Base-by-base conservation (phyloP, 78 protist species). In the Cavenderia fasciculata region DNA sequence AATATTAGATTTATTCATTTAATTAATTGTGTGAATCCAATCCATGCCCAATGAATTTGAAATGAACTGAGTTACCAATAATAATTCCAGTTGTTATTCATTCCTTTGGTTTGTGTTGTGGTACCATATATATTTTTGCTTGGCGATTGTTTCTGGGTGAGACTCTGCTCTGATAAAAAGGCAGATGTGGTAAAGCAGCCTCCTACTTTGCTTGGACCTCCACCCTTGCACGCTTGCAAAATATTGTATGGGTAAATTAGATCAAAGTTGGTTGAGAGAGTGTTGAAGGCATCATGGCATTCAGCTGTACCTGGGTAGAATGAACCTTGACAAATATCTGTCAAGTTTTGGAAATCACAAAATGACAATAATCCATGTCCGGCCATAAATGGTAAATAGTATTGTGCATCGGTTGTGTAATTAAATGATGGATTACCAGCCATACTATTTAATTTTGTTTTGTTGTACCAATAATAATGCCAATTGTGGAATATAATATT, bases 211-310 rank as follows among this genome's bases (percentile, higher is more conserved):
- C 49, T 19, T 57, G 79, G 68, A n/a, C 65, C 65, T 4, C 36
- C 54, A 41, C 79, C 79, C 4, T 25, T 31, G 14, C 79, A 73
- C 36, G 65, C 31, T 21, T 40, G 59, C 16, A 46, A 73, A 11
- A 73, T 73, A 29, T 73, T 25, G 47, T 73, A 73, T 73, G 79
- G 79, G 14, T 73, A 46, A 29, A 73, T 73, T 27, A 57, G 23
- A n/a, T 66, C 34, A 23, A 66, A 66, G 51, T 38, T 23, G 54
- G 19, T 2, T 14, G 29, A 31, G 25, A 66, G 18, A 14, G 33
- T 14, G 23, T 34, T 41, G 4, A 23, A 18, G 34, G 19, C 40
- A 3, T 43, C 49, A n/a, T 66, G 74, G 23, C 74, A 66, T 29
- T 66, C 74, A 4, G 74, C 10, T 40, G 74, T 16, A 8, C 31